Conservation (phyloP, 805 yeast species). For the Helenozyma rhizophorensis region DNA sequence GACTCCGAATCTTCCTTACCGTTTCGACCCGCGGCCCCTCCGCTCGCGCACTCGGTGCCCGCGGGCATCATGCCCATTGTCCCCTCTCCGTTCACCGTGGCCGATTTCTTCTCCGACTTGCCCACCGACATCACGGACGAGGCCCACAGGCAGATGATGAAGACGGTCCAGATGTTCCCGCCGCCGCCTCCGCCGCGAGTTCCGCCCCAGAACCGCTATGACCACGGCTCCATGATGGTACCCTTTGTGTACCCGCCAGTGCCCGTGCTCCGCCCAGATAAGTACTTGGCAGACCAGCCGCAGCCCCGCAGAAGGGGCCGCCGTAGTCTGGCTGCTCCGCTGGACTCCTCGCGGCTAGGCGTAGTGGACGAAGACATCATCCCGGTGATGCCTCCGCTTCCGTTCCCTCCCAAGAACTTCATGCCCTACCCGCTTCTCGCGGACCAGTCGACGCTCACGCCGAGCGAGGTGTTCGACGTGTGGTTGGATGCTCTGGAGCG, state of each 20-base stretch:
- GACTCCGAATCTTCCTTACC: too few species aligned
- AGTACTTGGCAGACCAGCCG: neutral
- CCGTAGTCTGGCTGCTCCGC: neutral
- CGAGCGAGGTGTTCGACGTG: conserved; percentile 31
- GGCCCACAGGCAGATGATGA: conserved; percentile 17
- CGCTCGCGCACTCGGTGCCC: conserved; percentile 34
- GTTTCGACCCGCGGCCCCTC: too few species aligned
- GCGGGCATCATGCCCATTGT: conserved; percentile 32
- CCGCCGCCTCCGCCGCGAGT: conserved; percentile 37
- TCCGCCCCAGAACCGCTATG: neutral
- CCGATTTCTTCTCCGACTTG: conserved; percentile 36
- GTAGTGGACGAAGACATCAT: neutral
- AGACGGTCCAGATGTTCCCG: conserved; percentile 27
- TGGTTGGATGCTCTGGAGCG: conserved; percentile 33
- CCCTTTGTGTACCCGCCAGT: conserved; percentile 44
- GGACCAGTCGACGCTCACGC: conserved; percentile 30
- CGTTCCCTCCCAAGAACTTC: conserved; percentile 42
- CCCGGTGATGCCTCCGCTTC: conserved; percentile 34
- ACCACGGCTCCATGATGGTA: conserved; percentile 31
- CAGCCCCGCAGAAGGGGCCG: neutral
- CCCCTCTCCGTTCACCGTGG: conserved; percentile 23
- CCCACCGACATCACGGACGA: conserved; percentile 11
- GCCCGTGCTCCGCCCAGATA: conserved; percentile 23
- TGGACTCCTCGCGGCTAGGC: neutral
- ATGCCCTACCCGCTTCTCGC: conserved; percentile 43